Conservation (phyloP, 495 filamentous ascomycete genomes). For the Hyaloscypha finlandica region DNA sequence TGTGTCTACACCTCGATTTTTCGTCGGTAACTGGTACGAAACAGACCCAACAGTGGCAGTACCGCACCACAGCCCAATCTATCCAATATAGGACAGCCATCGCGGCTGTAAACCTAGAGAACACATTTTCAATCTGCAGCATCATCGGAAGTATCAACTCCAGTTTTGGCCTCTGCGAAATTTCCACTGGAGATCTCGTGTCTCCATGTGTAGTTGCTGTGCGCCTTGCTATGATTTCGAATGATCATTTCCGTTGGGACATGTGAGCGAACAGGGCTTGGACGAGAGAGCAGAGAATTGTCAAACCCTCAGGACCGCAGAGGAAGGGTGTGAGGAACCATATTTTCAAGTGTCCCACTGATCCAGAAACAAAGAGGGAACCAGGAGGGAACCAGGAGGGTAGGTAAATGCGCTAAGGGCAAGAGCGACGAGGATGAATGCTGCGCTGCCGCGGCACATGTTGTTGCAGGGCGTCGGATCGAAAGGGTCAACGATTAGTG, state of each 20-base stretch:
- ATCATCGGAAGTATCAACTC: constrained; percentile 6
- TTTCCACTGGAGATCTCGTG: neutral
- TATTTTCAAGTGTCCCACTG: no score
- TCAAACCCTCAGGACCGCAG: no score
- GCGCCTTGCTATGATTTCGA: no score
- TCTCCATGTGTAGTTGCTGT: neutral
- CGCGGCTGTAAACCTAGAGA: neutral
- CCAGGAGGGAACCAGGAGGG: neutral
- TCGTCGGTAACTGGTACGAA: no score
- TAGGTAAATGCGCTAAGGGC: neutral
- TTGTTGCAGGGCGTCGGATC: neutral
- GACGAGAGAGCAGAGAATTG: no score
- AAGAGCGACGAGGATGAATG: constrained; percentile 4
- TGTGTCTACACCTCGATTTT: no score
- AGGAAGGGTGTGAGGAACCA: neutral
- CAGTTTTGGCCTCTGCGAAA: neutral
- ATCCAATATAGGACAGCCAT: no score
- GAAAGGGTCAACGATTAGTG: neutral
- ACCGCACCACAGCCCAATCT: no score
- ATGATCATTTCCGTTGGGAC: no score
- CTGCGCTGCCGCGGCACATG: neutral
- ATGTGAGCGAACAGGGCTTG: no score
- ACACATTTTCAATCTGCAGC: neutral
- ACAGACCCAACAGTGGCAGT: no score
- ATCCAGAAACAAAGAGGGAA: neutral